Conservation (phyloP, 2,329 filamentous ascomycete species). For the Xylariales sp. region DNA sequence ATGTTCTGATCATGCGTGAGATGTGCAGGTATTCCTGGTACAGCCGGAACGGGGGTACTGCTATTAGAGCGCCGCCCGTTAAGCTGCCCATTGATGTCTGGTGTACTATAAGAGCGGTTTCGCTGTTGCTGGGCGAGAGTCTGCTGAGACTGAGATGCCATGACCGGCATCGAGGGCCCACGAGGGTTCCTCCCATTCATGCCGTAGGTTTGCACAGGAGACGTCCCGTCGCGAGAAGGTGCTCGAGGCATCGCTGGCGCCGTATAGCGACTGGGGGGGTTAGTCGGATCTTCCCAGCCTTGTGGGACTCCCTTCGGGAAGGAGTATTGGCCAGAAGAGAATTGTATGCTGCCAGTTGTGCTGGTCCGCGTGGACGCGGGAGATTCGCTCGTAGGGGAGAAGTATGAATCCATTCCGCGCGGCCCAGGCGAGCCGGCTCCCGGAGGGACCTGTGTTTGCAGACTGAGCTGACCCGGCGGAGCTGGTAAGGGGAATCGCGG, state of each 20-base stretch:
- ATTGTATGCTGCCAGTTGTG: conserved; percentile 69
- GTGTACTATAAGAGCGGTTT: conserved; percentile 88
- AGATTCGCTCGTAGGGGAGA: conserved; percentile 80
- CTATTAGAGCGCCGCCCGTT: conserved; percentile 53
- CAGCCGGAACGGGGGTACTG: conserved; percentile 57
- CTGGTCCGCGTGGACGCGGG: conserved; percentile 73
- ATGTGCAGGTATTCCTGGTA: conserved; percentile 73
- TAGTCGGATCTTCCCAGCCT: conserved; percentile 65
- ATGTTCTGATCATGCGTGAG: conserved; percentile 52
- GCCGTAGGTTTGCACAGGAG: conserved; percentile 57
- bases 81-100: conserved; percentile 76
- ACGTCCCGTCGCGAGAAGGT: conserved; percentile 71
- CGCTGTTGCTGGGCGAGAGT: conserved; percentile 62
- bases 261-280: conserved; percentile 84
- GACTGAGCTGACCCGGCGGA: conserved; percentile 54
- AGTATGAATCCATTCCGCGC: conserved; percentile 76
- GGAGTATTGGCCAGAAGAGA: conserved; percentile 44
- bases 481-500: conserved; percentile 67
- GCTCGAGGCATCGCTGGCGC: conserved; percentile 80
- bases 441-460: conserved; percentile 53
- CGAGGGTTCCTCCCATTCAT: conserved; percentile 62
- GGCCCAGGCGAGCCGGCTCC: conserved; percentile 55
- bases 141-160: conserved; percentile 51
- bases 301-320: conserved; percentile 72
- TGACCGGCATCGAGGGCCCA: conserved; percentile 74